phyloP scores from a whole-genome alignment of 2,329 filamentous ascomycete species.

The Zymoseptoria passerinii region DNA sequence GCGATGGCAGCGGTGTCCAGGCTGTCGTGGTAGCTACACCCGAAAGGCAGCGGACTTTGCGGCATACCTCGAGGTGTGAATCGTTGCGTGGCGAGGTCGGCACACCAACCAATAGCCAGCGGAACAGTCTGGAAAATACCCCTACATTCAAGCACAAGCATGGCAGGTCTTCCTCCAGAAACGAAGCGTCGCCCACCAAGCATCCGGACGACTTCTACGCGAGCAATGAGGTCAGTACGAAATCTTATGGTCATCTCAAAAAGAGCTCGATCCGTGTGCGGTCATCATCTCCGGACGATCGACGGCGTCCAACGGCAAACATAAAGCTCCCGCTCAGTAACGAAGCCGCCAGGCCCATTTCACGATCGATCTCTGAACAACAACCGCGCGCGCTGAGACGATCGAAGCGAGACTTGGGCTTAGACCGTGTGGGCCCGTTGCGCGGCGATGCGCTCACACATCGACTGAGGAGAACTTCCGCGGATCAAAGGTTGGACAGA shows the following conservation, averaged over 20 bases:
- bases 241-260: neutral
- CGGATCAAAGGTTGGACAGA: conserved; percentile 2
- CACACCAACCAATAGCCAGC: conserved; percentile 8
- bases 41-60: conserved; percentile 17
- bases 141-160: conserved; percentile 15
- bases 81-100: conserved; percentile 19
- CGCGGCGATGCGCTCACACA: conserved; percentile 1
- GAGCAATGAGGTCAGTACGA: neutral
- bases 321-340: neutral
- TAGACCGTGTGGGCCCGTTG: conserved; percentile 7
- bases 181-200: neutral
- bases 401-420: conserved; percentile 9
- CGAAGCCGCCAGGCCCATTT: neutral
- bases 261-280: neutral
- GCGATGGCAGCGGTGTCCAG: conserved; percentile 15
- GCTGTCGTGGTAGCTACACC: conserved; percentile 7
- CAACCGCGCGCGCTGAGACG: conserved; percentile 5
- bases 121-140: conserved; percentile 10
- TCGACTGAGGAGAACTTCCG: conserved; percentile 5
- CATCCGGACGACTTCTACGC: neutral
- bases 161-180: conserved; percentile 9
- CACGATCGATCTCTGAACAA: neutral
- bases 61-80: conserved; percentile 19
- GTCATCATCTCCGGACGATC: neutral
- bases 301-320: neutral